phyloP scores from a whole-genome alignment of 176 grass and related monocot species.

The Carex cristatella region DNA sequence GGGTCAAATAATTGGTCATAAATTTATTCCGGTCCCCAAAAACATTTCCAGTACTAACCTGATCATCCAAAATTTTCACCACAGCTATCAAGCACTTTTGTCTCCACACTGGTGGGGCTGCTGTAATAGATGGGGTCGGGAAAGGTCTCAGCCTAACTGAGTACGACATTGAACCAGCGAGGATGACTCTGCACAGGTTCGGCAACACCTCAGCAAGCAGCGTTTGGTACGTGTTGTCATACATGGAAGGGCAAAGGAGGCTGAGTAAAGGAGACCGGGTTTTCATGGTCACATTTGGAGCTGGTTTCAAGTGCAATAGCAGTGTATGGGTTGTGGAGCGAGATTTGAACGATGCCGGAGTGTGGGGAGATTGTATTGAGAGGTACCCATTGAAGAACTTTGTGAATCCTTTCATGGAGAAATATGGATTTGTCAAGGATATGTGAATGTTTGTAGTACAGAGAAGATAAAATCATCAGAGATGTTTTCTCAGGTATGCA shows the following conservation, averaged over 20 bases:
- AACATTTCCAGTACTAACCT: neutral
- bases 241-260: conserved; percentile 81
- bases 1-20: conserved; percentile 2
- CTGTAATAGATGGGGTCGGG: conserved; percentile 77
- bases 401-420: conserved; percentile 64
- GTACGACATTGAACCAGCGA: conserved; percentile 65
- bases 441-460: conserved; percentile 10
- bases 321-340: conserved; percentile 67
- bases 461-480: neutral
- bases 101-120: conserved; percentile 68
- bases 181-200: conserved; percentile 91
- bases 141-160: conserved; percentile 50
- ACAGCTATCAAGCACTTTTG: conserved; percentile 76
- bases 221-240: conserved; percentile 73
- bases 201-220: conserved; percentile 96
- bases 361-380: conserved; percentile 64
- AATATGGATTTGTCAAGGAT: conserved; percentile 85
- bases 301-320: conserved; percentile 97
- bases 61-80: neutral
- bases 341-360: conserved; percentile 37
- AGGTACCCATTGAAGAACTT: conserved; percentile 56
- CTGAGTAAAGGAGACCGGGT: conserved; percentile 49
- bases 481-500: neutral
- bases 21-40: neutral
- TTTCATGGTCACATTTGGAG: conserved; percentile 92